A percentile compares a stretch with the other conserved stretches of the same genome.
Conservation (phyloP, 202 grass and related monocot species). For the Carex arenaria region DNA sequence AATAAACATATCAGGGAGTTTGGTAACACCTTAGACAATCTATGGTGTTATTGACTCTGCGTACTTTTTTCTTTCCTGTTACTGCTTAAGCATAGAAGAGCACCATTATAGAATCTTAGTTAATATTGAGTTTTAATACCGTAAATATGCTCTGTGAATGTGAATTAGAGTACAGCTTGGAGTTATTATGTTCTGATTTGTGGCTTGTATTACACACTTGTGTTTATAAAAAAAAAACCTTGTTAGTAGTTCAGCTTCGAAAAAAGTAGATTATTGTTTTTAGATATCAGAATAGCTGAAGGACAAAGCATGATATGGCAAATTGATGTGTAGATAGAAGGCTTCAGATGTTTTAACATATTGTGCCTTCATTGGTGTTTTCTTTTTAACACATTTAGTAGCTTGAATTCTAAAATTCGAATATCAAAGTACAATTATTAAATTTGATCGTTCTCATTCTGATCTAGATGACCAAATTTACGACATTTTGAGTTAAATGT, state of each 20-base stretch:
- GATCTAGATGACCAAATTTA: too few relatives aligned
- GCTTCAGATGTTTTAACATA: background rate
- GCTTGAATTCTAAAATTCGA: background rate
- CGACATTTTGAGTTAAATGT: too few relatives aligned
- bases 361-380: background rate
- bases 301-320: background rate
- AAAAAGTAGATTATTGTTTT: background rate
- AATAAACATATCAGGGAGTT: background rate
- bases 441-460: background rate
- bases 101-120: slow-evolving; percentile 12
- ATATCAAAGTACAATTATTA: background rate
- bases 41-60: background rate
- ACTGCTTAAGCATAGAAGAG: slow-evolving; percentile 2
- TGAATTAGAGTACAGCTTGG: slow-evolving; percentile 2
- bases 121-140: background rate
- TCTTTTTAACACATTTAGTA: background rate
- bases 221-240: background rate
- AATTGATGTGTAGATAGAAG: background rate
- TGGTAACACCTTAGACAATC: background rate
- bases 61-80: background rate
- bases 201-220: background rate
- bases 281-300: background rate
- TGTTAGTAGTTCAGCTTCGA: background rate
- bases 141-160: slow-evolving; percentile 8
- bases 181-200: background rate